A percentile compares a stretch with the other conserved stretches of the same genome.
These are phyloP conservation scores for Stygiomarasmius scandens DNA, from an alignment of 1,284 basidiomycete genomes.

Conservation along the genomic window DNA sequence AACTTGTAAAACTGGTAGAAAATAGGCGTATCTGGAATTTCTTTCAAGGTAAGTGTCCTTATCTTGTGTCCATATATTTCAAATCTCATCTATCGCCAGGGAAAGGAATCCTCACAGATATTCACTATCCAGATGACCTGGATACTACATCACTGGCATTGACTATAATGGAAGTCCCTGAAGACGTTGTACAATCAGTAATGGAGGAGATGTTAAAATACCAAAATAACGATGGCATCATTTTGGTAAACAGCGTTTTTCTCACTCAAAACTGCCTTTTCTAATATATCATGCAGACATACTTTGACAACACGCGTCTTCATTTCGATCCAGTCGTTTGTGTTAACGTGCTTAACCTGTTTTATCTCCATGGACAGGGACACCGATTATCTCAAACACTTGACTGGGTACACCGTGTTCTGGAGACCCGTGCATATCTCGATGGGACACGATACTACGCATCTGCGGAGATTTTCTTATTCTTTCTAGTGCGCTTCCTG, in stretches of 20 bases:
- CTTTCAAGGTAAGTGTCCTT: slow-evolving; percentile 39
- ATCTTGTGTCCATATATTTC: too few species aligned
- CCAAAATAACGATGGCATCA: slow-evolving; percentile 50
- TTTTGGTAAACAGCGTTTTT: slow-evolving; percentile 32
- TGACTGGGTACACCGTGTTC: slow-evolving; percentile 52
- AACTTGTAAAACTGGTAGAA: slow-evolving; percentile 30
- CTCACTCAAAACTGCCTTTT: background rate
- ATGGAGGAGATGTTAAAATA: slow-evolving; percentile 59
- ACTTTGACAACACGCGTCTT: slow-evolving; percentile 54
- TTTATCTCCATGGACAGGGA: slow-evolving; percentile 52
- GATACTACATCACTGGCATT: slow-evolving; percentile 52
- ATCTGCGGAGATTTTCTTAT: slow-evolving; percentile 39
- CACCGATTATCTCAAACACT: slow-evolving; percentile 48
- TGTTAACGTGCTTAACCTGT: slow-evolving; percentile 52
- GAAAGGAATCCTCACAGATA: slow-evolving; percentile 41
- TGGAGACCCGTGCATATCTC: slow-evolving; percentile 54
- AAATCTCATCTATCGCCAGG: too few species aligned
- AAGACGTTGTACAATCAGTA: slow-evolving; percentile 24
- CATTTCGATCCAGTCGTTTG: slow-evolving; percentile 58
- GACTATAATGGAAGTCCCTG: background rate
- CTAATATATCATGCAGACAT: slow-evolving; percentile 39
- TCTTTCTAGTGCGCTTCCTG: slow-evolving; percentile 35
- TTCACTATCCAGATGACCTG: slow-evolving; percentile 49
- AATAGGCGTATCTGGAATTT: slow-evolving; percentile 55
- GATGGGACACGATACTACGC: slow-evolving; percentile 61